Evolutionary conservation across 2,329 filamentous ascomycete genomes (phyloP).

Genomic region (Cladosporium sp.): DNA sequence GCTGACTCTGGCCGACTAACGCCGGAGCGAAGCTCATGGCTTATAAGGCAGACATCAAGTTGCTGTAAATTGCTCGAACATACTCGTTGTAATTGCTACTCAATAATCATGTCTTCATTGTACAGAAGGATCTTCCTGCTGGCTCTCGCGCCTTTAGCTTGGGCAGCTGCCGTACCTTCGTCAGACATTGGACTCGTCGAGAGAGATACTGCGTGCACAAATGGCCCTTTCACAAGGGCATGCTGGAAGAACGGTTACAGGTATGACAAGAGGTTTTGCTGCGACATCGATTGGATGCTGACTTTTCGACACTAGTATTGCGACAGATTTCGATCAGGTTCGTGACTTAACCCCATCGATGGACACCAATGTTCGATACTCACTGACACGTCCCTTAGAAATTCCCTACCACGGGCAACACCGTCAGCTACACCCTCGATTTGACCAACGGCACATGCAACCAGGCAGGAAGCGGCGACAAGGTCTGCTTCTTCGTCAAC

Average conservation of each 20-base stretch:
- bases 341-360: not conserved
- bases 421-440: constrained; percentile 36
- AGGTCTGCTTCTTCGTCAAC: constrained; percentile 54
- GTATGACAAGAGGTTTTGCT: constrained; percentile 33
- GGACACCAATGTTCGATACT: not conserved
- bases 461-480: constrained; percentile 38
- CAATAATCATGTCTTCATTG: not conserved
- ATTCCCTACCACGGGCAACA: constrained; percentile 38
- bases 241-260: constrained; percentile 44
- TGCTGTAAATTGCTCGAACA: not conserved
- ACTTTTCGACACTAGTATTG: constrained; percentile 27
- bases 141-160: constrained; percentile 14
- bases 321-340: constrained; percentile 42
- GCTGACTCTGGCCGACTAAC: not conserved
- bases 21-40: not conserved
- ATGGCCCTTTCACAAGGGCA: constrained; percentile 37
- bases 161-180: constrained; percentile 6
- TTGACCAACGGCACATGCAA: constrained; percentile 47
- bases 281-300: not conserved
- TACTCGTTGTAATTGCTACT: not conserved
- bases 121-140: constrained; percentile 2
- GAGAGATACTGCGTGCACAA: constrained; percentile 37
- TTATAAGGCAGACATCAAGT: not conserved
- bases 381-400: constrained; percentile 27
- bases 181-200: constrained; percentile 9